These are phyloP conservation scores for Candida vartiovaarae DNA, from an alignment of 805 yeast species.

Conservation along the genomic window DNA sequence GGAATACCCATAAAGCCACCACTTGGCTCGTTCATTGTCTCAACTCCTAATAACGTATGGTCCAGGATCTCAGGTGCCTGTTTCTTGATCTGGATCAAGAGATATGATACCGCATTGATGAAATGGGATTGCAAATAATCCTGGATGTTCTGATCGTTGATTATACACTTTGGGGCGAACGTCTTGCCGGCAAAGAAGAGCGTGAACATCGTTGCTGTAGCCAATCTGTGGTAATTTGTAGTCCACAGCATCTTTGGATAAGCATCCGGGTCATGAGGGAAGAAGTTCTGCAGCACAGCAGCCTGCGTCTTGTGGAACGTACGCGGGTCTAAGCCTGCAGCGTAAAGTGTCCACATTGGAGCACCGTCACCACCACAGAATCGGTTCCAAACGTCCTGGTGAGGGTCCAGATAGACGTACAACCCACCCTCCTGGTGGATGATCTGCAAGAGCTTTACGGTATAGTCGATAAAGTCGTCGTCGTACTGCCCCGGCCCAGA, in stretches of 20 bases:
- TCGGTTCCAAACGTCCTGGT: slow-evolving; percentile 93
- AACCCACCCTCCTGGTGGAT: slow-evolving; percentile 61
- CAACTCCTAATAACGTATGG: slow-evolving; percentile 64
- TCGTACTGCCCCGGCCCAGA: slow-evolving; percentile 81
- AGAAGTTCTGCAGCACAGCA: slow-evolving; percentile 64
- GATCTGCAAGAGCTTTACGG: slow-evolving; percentile 52
- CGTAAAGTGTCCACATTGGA: slow-evolving; percentile 86
- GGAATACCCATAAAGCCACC: slow-evolving; percentile 62
- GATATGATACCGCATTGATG: slow-evolving; percentile 42
- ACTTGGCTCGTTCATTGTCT: slow-evolving; percentile 81
- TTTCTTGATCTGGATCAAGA: slow-evolving; percentile 35
- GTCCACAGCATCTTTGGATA: slow-evolving; percentile 92
- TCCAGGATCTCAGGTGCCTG: slow-evolving; percentile 39
- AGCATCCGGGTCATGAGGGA: slow-evolving; percentile 29
- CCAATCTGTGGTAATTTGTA: slow-evolving; percentile 73
- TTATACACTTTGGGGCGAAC: slow-evolving; percentile 68
- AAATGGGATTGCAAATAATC: slow-evolving; percentile 65
- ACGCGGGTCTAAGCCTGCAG: slow-evolving; percentile 81
- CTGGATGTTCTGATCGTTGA: slow-evolving; percentile 73
- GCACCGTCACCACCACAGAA: slow-evolving; percentile 90
- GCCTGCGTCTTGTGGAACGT: slow-evolving; percentile 70
- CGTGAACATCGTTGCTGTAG: slow-evolving; percentile 76
- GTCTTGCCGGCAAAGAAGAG: slow-evolving; percentile 72
- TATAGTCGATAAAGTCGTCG: slow-evolving; percentile 63
- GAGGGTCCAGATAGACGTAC: slow-evolving; percentile 79